These are phyloP conservation scores for Spencermartinsiella europaea DNA, from an alignment of 805 yeast species.

Conservation along the genomic window DNA sequence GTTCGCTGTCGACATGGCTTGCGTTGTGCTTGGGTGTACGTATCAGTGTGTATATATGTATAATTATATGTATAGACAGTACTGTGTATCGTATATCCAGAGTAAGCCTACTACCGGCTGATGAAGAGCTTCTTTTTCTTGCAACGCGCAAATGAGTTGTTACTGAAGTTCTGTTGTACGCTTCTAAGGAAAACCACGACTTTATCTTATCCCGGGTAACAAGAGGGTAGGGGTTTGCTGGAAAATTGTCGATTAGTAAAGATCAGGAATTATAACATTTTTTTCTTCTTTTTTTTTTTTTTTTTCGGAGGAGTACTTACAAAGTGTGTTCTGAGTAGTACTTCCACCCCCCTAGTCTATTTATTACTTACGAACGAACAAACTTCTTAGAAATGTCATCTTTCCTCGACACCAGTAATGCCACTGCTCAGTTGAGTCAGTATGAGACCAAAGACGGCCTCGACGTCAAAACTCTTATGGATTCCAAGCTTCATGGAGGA, in stretches of 20 bases:
- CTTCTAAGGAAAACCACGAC: no score
- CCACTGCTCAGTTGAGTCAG: slow-evolving; percentile 58
- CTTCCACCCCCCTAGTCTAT: neutral
- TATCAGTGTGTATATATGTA: neutral
- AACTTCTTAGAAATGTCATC: slow-evolving; percentile 5
- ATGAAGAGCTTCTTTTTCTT: no score
- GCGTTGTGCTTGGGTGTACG: neutral
- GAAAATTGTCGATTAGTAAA: no score
- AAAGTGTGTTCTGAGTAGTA: neutral
- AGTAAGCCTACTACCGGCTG: no score
- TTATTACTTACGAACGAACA: neutral
- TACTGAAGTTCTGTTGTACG: no score
- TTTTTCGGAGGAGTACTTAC: slow-evolving; percentile 5
- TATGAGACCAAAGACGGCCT: slow-evolving; percentile 81
- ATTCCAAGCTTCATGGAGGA: slow-evolving; percentile 88
- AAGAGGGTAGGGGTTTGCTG: no score
- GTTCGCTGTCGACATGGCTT: slow-evolving; percentile 10
- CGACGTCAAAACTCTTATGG: slow-evolving; percentile 77
- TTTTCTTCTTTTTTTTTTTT: slow-evolving; percentile 4
- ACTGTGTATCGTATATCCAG: no score
- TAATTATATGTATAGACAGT: no score
- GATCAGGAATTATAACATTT: no score
- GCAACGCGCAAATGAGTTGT: no score
- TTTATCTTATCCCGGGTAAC: no score
- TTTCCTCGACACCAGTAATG: slow-evolving; percentile 30